Conservation (phyloP, 2,329 filamentous ascomycete genomes). For the Cladosporium halotolerans region DNA sequence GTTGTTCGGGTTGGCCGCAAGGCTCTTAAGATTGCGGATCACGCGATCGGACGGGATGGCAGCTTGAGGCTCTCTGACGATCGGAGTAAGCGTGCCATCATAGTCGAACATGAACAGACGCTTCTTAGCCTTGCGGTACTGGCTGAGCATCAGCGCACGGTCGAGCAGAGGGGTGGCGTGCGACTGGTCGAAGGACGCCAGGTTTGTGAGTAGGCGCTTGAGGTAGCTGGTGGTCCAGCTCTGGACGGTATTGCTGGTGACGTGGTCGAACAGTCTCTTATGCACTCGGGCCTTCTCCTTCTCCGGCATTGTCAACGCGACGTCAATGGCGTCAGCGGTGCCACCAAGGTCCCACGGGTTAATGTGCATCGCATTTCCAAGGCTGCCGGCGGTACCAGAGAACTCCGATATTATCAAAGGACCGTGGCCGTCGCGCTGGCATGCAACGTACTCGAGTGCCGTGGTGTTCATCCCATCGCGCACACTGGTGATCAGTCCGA, state of each 20-base stretch:
- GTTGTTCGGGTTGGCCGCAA: conserved; percentile 76
- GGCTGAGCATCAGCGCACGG: conserved; percentile 61
- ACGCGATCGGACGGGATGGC: conserved; percentile 83
- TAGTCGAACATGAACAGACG: conserved; percentile 98
- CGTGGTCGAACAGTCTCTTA: conserved; percentile 69
- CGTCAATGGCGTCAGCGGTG: conserved; percentile 76
- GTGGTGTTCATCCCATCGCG: conserved; percentile 98
- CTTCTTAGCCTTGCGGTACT: conserved; percentile 68
- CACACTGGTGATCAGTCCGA: conserved; percentile 90
- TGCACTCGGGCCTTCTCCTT: conserved; percentile 65
- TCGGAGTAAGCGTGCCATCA: conserved; percentile 91
- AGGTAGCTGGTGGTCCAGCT: conserved; percentile 78
- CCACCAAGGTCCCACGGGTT: conserved; percentile 90
- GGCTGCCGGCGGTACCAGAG: conserved; percentile 82
- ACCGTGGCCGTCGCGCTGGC: conserved; percentile 78
- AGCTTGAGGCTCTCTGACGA: conserved; percentile 83
- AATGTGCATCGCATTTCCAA: conserved; percentile 85
- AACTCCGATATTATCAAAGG: conserved; percentile 94
- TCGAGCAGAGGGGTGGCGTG: conserved; percentile 78
- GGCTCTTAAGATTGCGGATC: conserved; percentile 68
- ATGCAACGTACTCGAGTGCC: conserved; percentile 88
- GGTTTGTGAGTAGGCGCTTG: conserved; percentile 69
- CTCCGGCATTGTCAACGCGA: conserved; percentile 69
- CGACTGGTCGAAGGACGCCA: conserved; percentile 68
- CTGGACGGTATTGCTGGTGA: conserved; percentile 79